Conservation (phyloP, 768 basidiomycete genomes). For the Tephrocybe rancida region DNA sequence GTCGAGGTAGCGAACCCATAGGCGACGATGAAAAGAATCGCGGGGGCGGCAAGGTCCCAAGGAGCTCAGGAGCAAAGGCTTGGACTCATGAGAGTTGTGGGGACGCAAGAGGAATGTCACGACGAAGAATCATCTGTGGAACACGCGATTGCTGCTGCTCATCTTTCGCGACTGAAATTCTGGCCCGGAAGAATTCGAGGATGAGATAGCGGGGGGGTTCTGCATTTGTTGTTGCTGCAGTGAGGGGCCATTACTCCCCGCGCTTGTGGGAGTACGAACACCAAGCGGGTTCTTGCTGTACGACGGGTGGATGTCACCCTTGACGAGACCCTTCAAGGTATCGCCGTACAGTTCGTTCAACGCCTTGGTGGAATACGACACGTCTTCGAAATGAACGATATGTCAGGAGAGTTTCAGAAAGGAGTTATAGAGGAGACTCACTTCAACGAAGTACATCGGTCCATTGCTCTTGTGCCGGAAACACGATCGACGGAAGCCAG, state of each 20-base stretch:
- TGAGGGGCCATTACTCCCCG: conserved; percentile 53
- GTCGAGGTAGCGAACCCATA: conserved; percentile 25
- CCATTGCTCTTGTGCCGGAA: no score
- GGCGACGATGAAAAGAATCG: no score
- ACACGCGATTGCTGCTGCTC: conserved; percentile 21
- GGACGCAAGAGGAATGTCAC: no score
- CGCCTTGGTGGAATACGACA: no score
- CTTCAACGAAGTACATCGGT: conserved; percentile 99
- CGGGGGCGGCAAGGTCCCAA: no score
- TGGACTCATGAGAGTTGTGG: conserved; percentile 20
- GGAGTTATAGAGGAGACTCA: conserved; percentile 31
- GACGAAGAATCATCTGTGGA: no score
- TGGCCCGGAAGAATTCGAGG: conserved; percentile 10
- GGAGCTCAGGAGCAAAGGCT: no score
- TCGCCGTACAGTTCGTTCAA: no score
- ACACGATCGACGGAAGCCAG: conserved; percentile 89
- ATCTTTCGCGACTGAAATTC: conserved; percentile 18
- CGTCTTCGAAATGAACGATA: conserved; percentile 78
- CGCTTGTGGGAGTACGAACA: conserved; percentile 81
- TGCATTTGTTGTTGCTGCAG: conserved; percentile 46
- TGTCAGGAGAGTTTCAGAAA: conserved; percentile 7
- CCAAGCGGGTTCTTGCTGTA: conserved; percentile 98
- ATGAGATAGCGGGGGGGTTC: no score
- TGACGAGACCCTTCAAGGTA: conserved; percentile 90
- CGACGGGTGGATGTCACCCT: conserved; percentile 92